Evolutionary conservation across 768 basidiomycete genomes (phyloP), one percentile per base, ranked within the genome.

Genomic region (Nevesoporus exiguus): DNA sequence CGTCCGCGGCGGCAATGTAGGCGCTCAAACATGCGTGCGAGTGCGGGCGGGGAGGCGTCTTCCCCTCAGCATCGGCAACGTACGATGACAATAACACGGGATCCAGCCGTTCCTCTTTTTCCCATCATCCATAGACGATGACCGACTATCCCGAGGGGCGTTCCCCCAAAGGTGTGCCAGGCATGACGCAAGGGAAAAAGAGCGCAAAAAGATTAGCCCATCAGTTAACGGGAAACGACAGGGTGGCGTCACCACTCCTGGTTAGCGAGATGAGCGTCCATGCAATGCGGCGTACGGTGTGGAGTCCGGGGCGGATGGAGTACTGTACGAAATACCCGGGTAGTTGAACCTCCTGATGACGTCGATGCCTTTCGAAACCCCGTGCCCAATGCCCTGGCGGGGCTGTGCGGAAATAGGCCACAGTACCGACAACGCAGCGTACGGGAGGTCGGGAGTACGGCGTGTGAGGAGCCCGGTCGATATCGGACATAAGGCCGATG

Each of bases 1-100:
- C 42, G 49, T 66, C 55, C 58, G 61, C 59, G 64, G 64, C 19
- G 15, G 30, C n/a, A 43, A 24, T 34, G n/a, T 34, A 24, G 8
- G 2, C 19, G 44, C 9, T n/a, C n/a, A 11, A 21, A 46, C 30
- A 46, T 30, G 29, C 21, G 27, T 14, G 14, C 22, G 25, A 43
- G 25, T 5, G 25, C 31, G 27, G 45, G 30, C 22, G 37, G 40
- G 27, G 8, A 6, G 9, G 27, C 36, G 13, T 9, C 19, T 46
- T 13, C 52, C 61, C 43, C 6, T 24, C 34, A 14, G 40, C 51
- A 63, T 60, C 63, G 64, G 45, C 64, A 52, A 40, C 8, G 19
- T 14, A 31, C 44, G 22, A 46, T 46, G 31, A 11, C 44, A 31
- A 46, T 46, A 46, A 11, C 19, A 53, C 41, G 49, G 27, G 4